Percentiles rank a stretch among this genome's conserved stretches.
Conservation (phyloP, 2,329 filamentous ascomycete genomes). For the Fusarium poae region DNA sequence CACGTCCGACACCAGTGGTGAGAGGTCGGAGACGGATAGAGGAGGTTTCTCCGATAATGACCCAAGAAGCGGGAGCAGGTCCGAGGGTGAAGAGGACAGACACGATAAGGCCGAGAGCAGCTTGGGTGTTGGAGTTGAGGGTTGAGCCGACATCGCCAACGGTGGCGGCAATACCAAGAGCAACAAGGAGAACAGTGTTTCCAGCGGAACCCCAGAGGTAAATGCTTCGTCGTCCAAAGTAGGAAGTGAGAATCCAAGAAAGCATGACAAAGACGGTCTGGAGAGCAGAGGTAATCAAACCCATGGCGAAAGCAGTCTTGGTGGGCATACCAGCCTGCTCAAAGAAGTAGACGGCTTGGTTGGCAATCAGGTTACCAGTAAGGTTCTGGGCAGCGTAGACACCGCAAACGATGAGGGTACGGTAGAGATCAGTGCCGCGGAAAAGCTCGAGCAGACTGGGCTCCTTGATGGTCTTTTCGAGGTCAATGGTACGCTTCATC, state of each 20-base stretch:
- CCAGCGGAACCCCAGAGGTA: slow-evolving; percentile 71
- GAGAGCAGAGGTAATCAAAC: slow-evolving; percentile 74
- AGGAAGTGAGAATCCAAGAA: slow-evolving; percentile 75
- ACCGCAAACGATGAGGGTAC: slow-evolving; percentile 68
- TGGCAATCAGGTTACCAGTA: slow-evolving; percentile 71
- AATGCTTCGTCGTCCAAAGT: slow-evolving; percentile 73
- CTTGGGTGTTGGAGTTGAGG: slow-evolving; percentile 65
- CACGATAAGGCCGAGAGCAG: slow-evolving; percentile 73
- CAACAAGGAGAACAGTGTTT: slow-evolving; percentile 67
- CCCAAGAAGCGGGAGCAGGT: slow-evolving; percentile 73
- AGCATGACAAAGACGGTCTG: slow-evolving; percentile 73
- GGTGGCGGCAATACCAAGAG: slow-evolving; percentile 71
- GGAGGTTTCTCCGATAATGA: slow-evolving; percentile 76
- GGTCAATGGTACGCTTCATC: slow-evolving; percentile 68
- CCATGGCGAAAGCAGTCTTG: slow-evolving; percentile 70
- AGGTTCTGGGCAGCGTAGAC: slow-evolving; percentile 71
- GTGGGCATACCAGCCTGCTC: slow-evolving; percentile 68
- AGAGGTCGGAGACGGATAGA: slow-evolving; percentile 73
- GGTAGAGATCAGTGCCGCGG: slow-evolving; percentile 66
- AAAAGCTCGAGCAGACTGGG: slow-evolving; percentile 65
- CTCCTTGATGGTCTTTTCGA: slow-evolving; percentile 60
- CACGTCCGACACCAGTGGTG: slow-evolving; percentile 75
- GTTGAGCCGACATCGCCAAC: slow-evolving; percentile 54
- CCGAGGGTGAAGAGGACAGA: slow-evolving; percentile 74
- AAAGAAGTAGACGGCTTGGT: slow-evolving; percentile 73